These are phyloP conservation scores for Yarrowia sp. DNA, from an alignment of 805 yeast genomes.

Conservation along the genomic window DNA sequence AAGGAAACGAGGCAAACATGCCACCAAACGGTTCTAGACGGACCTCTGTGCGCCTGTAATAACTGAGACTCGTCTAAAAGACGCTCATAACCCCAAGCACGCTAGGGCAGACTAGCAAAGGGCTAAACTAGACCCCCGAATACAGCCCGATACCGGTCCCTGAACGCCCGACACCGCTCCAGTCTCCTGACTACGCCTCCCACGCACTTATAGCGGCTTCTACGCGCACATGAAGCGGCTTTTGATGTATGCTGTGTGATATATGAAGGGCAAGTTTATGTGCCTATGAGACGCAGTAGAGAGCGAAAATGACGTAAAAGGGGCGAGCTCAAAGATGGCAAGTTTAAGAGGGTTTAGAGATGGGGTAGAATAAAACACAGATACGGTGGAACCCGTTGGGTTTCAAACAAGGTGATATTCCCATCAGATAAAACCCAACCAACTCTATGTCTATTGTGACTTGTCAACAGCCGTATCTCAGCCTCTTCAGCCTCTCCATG, in stretches of 20 bases:
- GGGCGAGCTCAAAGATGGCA: neutral
- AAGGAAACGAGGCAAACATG: constrained; percentile 4
- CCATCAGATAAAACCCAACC: neutral
- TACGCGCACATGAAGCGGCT: constrained; percentile 32
- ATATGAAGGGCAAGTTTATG: constrained; percentile 31
- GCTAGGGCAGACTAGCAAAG: neutral
- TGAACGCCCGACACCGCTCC: constrained; percentile 2
- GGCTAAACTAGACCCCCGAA: neutral
- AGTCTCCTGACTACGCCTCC: constrained; percentile 6
- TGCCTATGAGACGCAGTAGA: neutral
- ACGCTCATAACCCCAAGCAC: neutral
- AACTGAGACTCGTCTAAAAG: neutral
- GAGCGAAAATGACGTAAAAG: constrained; percentile 9
- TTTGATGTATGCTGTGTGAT: constrained; percentile 21
- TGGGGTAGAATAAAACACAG: neutral
- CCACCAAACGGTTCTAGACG: constrained; percentile 25
- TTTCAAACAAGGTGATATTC: neutral
- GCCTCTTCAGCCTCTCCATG: constrained; percentile 3
- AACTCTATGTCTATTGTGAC: constrained; percentile 8
- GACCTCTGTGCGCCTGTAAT: neutral
- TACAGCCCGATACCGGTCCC: neutral
- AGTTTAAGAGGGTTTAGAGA: neutral
- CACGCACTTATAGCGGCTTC: constrained; percentile 25
- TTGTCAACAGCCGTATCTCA: constrained; percentile 13
- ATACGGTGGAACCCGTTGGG: neutral